phyloP scores from a whole-genome alignment of 2,329 filamentous ascomycete species.

The Zopfia rhizophila region DNA sequence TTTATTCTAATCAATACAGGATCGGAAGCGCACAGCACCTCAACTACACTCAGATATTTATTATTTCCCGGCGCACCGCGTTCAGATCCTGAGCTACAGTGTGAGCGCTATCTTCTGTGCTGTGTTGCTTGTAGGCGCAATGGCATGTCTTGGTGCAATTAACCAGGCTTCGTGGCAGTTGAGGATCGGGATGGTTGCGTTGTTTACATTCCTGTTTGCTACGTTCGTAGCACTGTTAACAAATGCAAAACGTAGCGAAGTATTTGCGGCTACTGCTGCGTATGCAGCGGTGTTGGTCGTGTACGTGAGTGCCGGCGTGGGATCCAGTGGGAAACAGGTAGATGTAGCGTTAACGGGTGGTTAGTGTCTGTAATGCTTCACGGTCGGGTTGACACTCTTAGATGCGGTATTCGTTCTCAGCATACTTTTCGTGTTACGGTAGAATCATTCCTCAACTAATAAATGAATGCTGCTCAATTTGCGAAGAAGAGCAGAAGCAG shows the following conservation, averaged over 20 bases:
- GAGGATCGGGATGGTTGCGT: constrained; percentile 6
- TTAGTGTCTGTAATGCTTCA: too few relatives aligned
- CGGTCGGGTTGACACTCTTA: too few relatives aligned
- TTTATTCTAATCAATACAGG: background rate
- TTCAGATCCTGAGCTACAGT: constrained; percentile 10
- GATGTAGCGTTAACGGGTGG: too few relatives aligned
- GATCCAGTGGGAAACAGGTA: constrained; percentile 13
- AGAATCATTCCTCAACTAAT: too few relatives aligned
- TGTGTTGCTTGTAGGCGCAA: constrained; percentile 8
- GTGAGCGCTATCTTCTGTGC: constrained; percentile 5
- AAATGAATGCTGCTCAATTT: too few relatives aligned
- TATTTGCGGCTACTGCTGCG: constrained; percentile 9
- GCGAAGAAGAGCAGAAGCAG: too few relatives aligned
- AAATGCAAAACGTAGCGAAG: constrained; percentile 5
- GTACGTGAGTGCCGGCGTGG: too few relatives aligned
- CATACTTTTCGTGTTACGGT: too few relatives aligned
- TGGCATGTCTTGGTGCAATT: constrained; percentile 6
- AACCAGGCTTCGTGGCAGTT: constrained; percentile 4
- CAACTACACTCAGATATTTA: constrained; percentile 3
- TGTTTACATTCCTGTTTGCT: constrained; percentile 11
- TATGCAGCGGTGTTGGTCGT: constrained; percentile 9
- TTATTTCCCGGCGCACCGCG: constrained; percentile 9
- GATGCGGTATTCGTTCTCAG: too few relatives aligned
- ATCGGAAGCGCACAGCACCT: background rate
- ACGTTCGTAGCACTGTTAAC: constrained; percentile 7